Percentiles rank a stretch among this genome's conserved stretches.
phyloP scores from a whole-genome alignment of 1,284 basidiomycete genomes.

The Gomphus sp. region DNA sequence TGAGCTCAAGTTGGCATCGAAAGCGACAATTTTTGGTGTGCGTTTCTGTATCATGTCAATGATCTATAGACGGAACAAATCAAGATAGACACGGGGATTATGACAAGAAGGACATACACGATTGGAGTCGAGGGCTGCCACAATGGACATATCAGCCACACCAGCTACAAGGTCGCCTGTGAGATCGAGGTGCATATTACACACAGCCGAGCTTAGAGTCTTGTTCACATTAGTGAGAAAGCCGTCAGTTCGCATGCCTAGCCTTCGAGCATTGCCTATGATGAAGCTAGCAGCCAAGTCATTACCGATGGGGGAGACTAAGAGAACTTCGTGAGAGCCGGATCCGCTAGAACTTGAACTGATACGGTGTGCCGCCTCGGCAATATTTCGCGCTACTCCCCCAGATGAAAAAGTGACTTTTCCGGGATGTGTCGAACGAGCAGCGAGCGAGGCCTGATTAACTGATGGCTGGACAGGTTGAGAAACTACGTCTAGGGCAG shows the following conservation, averaged over 20 bases:
- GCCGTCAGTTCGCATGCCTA: slow-evolving; percentile 81
- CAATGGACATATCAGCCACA: slow-evolving; percentile 86
- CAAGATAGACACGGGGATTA: background rate
- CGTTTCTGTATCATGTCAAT: slow-evolving; percentile 32
- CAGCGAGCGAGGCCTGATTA: slow-evolving; percentile 24
- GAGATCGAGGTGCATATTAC: slow-evolving; percentile 75
- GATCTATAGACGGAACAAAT: slow-evolving; percentile 24
- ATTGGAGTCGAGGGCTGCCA: slow-evolving; percentile 38
- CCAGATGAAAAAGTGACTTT: slow-evolving; percentile 67
- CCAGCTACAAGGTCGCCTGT: slow-evolving; percentile 72
- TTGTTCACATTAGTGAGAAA: slow-evolving; percentile 31
- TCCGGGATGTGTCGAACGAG: slow-evolving; percentile 77
- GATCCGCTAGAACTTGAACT: slow-evolving; percentile 28
- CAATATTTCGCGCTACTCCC: slow-evolving; percentile 91
- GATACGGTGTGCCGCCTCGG: slow-evolving; percentile 75
- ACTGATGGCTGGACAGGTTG: slow-evolving; percentile 24
- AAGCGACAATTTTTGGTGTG: slow-evolving; percentile 53
- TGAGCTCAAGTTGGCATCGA: slow-evolving; percentile 76
- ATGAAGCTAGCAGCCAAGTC: slow-evolving; percentile 68
- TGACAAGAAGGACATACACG: slow-evolving; percentile 29
- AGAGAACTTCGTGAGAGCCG: slow-evolving; percentile 27
- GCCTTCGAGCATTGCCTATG: slow-evolving; percentile 39
- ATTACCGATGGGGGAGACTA: slow-evolving; percentile 56
- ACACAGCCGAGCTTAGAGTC: slow-evolving; percentile 55
- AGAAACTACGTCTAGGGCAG: slow-evolving; percentile 82